Percentiles rank a stretch among this genome's conserved stretches.
phyloP scores from a whole-genome alignment of 2,329 filamentous ascomycete genomes.

The Biscogniauxia marginata region DNA sequence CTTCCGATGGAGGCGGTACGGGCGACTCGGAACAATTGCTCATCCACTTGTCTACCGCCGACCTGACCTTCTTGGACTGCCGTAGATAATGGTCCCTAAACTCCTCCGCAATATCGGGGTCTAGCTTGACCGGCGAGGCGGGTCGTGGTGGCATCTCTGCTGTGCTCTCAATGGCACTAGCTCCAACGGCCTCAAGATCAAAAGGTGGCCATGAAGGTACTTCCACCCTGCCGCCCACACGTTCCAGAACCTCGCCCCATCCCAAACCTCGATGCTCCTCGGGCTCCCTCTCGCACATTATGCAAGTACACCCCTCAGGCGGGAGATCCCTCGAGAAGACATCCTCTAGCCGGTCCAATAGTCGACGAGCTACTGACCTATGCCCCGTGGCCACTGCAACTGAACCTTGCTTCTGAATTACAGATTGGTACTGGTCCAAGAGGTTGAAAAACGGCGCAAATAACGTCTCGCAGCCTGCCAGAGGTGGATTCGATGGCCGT shows the following conservation, averaged over 20 bases:
- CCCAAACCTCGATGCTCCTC: constrained; percentile 72
- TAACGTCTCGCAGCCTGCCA: constrained; percentile 67
- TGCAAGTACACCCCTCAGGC: constrained; percentile 77
- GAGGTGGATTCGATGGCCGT: constrained; percentile 61
- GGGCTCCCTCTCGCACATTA: constrained; percentile 70
- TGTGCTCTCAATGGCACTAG: constrained; percentile 60
- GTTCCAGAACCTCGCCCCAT: constrained; percentile 94
- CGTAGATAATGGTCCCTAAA: constrained; percentile 89
- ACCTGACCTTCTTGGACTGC: constrained; percentile 88
- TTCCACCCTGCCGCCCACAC: constrained; percentile 84
- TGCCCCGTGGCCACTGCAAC: constrained; percentile 94
- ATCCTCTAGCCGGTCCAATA: constrained; percentile 87
- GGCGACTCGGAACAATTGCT: constrained; percentile 73
- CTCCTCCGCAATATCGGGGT: constrained; percentile 91
- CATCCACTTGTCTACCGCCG: constrained; percentile 90
- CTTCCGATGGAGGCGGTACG: constrained; percentile 76
- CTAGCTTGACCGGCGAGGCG: constrained; percentile 68
- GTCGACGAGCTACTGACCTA: constrained; percentile 83
- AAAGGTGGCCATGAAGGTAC: constrained; percentile 89
- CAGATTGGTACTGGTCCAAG: constrained; percentile 80
- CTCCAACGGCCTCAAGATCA: constrained; percentile 62
- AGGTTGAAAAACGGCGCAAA: constrained; percentile 82
- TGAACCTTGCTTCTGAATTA: constrained; percentile 81
- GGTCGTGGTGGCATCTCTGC: constrained; percentile 60
- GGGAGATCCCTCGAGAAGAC: constrained; percentile 94